A percentile compares a stretch with the other conserved stretches of the same genome.
These are phyloP conservation scores for Anthracocystis setariae DNA, from an alignment of 1,284 basidiomycete species.

Conservation along the genomic window DNA sequence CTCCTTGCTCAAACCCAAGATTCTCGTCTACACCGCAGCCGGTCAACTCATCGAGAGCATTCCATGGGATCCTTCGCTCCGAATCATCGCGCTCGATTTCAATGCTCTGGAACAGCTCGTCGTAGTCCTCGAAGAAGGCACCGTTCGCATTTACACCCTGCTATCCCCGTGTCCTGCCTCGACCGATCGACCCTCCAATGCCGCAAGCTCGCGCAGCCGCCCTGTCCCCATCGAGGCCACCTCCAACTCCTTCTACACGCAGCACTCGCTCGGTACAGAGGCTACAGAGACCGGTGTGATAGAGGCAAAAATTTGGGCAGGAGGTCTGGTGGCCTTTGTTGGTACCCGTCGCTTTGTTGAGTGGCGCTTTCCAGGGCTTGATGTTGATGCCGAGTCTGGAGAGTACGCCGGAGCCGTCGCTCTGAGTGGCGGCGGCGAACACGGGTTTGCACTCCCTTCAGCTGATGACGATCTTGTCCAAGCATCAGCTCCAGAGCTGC, in stretches of 20 bases:
- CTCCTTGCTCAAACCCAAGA: slow-evolving; percentile 75
- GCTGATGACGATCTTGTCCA: slow-evolving; percentile 30
- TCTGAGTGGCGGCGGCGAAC: slow-evolving; percentile 34
- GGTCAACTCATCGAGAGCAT: slow-evolving; percentile 69
- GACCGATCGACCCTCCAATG: slow-evolving; percentile 12
- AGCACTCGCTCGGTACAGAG: slow-evolving; percentile 84
- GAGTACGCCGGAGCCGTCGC: slow-evolving; percentile 32
- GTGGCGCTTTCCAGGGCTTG: slow-evolving; percentile 76
- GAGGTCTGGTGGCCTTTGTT: slow-evolving; percentile 86
- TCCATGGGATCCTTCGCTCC: slow-evolving; percentile 79
- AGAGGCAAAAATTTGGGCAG: slow-evolving; percentile 84
- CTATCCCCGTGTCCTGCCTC: slow-evolving; percentile 55
- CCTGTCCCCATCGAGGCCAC: slow-evolving; percentile 46
- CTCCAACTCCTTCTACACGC: slow-evolving; percentile 79
- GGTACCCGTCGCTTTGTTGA: slow-evolving; percentile 81
- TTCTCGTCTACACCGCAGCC: slow-evolving; percentile 71
- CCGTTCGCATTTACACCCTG: slow-evolving; percentile 88
- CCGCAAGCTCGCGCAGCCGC: slow-evolving; percentile 24
- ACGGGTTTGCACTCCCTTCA: slow-evolving; percentile 35
- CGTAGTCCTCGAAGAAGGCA: slow-evolving; percentile 89
- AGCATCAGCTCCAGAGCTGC: slow-evolving; percentile 19
- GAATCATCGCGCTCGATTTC: slow-evolving; percentile 84
- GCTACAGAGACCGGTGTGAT: slow-evolving; percentile 83
- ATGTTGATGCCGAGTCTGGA: slow-evolving; percentile 68
- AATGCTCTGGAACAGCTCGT: slow-evolving; percentile 81